A percentile compares a stretch with the other conserved stretches of the same genome.
Conservation (phyloP, 331 rosid genomes). For the Quercus phellos region DNA sequence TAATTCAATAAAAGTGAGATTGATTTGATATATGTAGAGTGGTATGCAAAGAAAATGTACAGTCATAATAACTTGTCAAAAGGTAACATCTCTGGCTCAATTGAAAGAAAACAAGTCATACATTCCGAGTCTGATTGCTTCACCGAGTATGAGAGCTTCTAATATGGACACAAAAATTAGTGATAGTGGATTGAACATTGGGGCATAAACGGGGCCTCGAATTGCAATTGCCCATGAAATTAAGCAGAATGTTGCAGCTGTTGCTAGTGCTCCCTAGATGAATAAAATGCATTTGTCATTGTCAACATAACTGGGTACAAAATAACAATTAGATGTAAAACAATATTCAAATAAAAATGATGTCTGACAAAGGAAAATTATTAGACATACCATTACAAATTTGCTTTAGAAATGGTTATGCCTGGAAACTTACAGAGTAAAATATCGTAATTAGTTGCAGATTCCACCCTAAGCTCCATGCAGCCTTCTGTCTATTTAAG, state of each 20-base stretch:
- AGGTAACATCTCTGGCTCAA: not conserved
- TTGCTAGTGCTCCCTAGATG: conserved; percentile 47
- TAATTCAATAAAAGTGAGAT: not conserved
- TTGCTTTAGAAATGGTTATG: too few species aligned
- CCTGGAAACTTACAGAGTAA: conserved; percentile 46
- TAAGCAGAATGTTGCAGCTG: conserved; percentile 59
- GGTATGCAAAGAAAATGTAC: not conserved
- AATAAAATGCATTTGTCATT: not conserved
- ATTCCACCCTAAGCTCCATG: conserved; percentile 61
- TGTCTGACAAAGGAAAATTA: too few species aligned
- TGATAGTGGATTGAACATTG: conserved; percentile 71
- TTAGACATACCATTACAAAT: too few species aligned
- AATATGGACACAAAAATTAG: conserved; percentile 53
- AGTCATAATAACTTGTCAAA: not conserved
- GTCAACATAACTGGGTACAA: not conserved
- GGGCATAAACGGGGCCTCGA: conserved; percentile 60
- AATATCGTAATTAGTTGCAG: conserved; percentile 51
- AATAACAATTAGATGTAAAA: not conserved
- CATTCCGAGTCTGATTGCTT: conserved; percentile 49
- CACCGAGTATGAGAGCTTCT: conserved; percentile 51
- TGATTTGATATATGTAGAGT: not conserved
- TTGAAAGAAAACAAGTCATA: conserved; percentile 9
- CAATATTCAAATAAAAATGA: too few species aligned
- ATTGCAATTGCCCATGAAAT: conserved; percentile 45
- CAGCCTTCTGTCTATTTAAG: conserved; percentile 29